Percentiles rank a stretch among this genome's conserved stretches.
These are phyloP conservation scores for Hericium coralloides DNA, from an alignment of 768 basidiomycete species.

Conservation along the genomic window DNA sequence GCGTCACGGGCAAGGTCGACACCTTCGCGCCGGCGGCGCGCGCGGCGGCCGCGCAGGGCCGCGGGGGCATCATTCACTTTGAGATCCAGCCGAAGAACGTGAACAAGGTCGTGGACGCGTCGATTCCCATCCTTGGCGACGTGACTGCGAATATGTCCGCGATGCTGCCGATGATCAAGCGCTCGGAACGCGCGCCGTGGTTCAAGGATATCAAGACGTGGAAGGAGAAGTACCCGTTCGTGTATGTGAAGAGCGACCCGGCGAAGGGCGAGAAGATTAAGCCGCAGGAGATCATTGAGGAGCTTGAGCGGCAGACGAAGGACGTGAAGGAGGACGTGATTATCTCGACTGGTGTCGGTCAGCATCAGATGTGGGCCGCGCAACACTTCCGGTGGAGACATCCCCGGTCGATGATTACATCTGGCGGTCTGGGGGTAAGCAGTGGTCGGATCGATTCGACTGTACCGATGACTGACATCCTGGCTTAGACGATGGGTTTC, in stretches of 20 bases:
- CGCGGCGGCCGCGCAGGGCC: constrained; percentile 75
- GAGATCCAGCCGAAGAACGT: constrained; percentile 98
- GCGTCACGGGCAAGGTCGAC: constrained; percentile 87
- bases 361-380: constrained; percentile 99
- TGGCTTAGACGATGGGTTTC: constrained; percentile 88
- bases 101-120: constrained; percentile 96
- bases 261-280: constrained; percentile 63
- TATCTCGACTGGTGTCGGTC: constrained; percentile 91
- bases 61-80: constrained; percentile 98
- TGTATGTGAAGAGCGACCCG: constrained; percentile 52
- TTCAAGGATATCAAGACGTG: constrained; percentile 72
- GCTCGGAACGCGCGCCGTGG: constrained; percentile 65
- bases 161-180: constrained; percentile 72
- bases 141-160: constrained; percentile 75
- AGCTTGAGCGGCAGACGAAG: constrained; percentile 73
- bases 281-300: constrained; percentile 95
- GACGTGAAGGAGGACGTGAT: constrained; percentile 82
- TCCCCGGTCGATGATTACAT: constrained; percentile 84
- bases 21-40: constrained; percentile 87
- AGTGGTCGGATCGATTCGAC: neutral
- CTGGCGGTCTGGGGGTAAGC: constrained; percentile 87
- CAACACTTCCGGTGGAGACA: constrained; percentile 89
- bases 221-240: constrained; percentile 89
- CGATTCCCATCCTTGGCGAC: constrained; percentile 90
- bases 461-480: constrained; percentile 1